Evolutionary conservation across 164 flowering plant genomes (phyloP).

Genomic region (Vitis amurensis): DNA sequence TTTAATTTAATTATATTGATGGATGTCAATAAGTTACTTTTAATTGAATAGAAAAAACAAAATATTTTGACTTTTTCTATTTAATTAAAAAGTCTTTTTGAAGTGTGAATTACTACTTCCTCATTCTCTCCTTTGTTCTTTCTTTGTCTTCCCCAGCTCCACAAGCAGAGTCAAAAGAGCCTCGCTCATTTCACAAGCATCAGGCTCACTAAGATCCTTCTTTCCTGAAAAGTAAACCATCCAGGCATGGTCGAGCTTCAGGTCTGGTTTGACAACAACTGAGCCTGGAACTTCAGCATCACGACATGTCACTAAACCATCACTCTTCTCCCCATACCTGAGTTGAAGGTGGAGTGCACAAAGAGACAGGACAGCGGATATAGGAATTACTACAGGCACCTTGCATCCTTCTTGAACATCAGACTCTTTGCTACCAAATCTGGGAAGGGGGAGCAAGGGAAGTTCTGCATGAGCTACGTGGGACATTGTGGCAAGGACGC

Average conservation of each 20-base stretch:
- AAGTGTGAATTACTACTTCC: neutral
- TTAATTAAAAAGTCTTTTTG: neutral
- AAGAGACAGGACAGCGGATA: constrained; percentile 85
- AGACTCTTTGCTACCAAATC: constrained; percentile 27
- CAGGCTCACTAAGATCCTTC: constrained; percentile 43
- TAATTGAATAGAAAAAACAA: too few species aligned
- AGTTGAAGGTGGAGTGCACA: constrained; percentile 74
- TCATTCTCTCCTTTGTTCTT: neutral
- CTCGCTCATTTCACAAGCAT: constrained; percentile 78
- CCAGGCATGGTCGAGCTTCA: constrained; percentile 90
- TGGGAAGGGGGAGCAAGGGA: constrained; percentile 67
- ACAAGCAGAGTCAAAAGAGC: constrained; percentile 79
- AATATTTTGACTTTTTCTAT: too few species aligned
- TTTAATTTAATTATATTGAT: too few species aligned
- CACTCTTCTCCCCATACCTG: constrained; percentile 88
- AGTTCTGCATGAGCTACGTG: constrained; percentile 91
- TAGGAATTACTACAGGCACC: constrained; percentile 71
- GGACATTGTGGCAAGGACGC: constrained; percentile 73
- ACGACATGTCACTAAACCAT: constrained; percentile 84
- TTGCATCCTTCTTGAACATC: constrained; percentile 34
- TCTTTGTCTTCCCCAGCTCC: constrained; percentile 51
- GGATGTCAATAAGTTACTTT: too few species aligned
- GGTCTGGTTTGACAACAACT: constrained; percentile 64
- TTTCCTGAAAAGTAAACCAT: constrained; percentile 79
- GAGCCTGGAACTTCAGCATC: constrained; percentile 96